Evolutionary conservation across 2,329 filamentous ascomycete genomes (phyloP), one percentile per base, ranked within the genome.

Genomic region (Xylaria sp.): DNA sequence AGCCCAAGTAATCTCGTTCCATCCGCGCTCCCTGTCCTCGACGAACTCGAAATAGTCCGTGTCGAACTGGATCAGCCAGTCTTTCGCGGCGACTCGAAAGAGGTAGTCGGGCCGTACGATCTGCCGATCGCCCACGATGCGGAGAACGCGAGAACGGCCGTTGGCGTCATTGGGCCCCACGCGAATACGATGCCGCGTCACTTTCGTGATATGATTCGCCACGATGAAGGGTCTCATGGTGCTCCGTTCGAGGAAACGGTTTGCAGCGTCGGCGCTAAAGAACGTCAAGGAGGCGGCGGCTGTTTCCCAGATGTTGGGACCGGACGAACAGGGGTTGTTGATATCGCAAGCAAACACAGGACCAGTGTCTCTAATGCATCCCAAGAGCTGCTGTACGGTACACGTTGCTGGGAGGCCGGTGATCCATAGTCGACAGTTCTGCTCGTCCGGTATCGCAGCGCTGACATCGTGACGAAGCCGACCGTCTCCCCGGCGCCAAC

Each of bases 261-360:
- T 63, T n/a, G 60, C 57, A 0, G 56, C 60, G 3, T 60, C 35
- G 19, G 57, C 51, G 15, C 56, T 48, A 47, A 60, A 63, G 52
- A 63, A 63, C 0, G 60, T 63, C 38, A 63, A 15, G 11, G 60
- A 63, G 19, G 60, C 60, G 3, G 60, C 47, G 25, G 56, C 35
- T 6, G 56, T 60, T 5, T 43, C 25, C 40, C 51, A 54, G 7
- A 17, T 33, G 5, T 49, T 15, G 9, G 31, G 9, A 3, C 35
- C 27, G 1, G 25, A 1, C 4, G 2, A 1, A 2, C 1, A 40
- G 3, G 60, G 51, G 2, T 38, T 5, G 19, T 29, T 54, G 15
- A 63, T 43, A 3, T 57, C 25, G 15, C 57, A 56, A 4, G 53
- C 53, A 13, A 15, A 58, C 13, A 63, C n/a, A 1, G 61, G 52